A percentile compares a stretch with the other conserved stretches of the same genome.
These are phyloP conservation scores for Cornus kousa DNA, from an alignment of 148 eudicot genomes.

Conservation along the genomic window DNA sequence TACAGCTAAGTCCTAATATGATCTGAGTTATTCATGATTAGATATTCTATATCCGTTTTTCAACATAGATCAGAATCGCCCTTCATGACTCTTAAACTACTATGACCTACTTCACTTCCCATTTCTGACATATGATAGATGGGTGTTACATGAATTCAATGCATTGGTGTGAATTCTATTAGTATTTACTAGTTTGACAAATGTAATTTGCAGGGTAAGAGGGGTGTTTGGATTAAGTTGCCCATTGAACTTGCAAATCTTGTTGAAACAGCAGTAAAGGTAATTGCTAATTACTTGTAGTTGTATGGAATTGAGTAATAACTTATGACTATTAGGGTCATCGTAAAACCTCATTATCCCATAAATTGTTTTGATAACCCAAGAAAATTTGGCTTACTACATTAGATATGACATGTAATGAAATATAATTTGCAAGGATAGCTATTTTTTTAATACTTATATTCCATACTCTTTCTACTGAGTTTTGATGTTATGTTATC, in stretches of 20 bases:
- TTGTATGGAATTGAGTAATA: background rate
- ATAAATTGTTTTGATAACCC: background rate
- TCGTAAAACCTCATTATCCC: background rate
- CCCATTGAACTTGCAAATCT: slow-evolving; percentile 68
- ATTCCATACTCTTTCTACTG: background rate
- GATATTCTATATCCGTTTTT: background rate
- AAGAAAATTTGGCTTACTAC: background rate
- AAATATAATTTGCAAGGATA: background rate
- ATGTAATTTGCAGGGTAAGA: slow-evolving; percentile 56
- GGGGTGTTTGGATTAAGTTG: slow-evolving; percentile 77
- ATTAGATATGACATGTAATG: background rate
- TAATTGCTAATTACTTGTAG: slow-evolving; percentile 12
- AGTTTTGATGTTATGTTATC: background rate
- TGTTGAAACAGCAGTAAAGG: slow-evolving; percentile 66
- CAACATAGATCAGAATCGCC: background rate
- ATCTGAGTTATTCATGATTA: too few relatives aligned
- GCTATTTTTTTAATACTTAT: background rate
- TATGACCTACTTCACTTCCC: background rate
- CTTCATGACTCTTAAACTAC: background rate
- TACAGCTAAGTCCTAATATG: background rate
- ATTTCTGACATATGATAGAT: background rate
- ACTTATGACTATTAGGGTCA: background rate
- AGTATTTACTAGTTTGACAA: background rate
- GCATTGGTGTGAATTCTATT: background rate
- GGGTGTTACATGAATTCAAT: background rate